Percentiles rank a stretch among this genome's conserved stretches.
These are phyloP conservation scores for Actinidia arguta DNA, from an alignment of 179 eudicot species.

Conservation along the genomic window DNA sequence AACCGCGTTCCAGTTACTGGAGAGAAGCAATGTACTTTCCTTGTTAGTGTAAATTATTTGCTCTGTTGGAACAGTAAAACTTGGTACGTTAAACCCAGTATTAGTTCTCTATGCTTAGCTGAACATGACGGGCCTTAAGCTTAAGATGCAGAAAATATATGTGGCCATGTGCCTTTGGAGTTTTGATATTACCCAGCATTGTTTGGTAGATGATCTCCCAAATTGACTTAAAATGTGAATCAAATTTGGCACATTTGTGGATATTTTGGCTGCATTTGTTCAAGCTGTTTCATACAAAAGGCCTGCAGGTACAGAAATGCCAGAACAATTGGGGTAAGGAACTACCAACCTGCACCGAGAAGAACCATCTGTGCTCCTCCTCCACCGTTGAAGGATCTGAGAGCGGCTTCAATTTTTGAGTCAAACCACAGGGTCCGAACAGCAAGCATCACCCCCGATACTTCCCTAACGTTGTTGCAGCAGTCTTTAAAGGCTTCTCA, in stretches of 20 bases:
- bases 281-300: neutral
- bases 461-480: conserved; percentile 63
- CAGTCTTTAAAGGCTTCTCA: conserved; percentile 68
- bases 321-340: neutral
- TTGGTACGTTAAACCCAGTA: neutral
- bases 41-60: neutral
- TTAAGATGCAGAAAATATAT: neutral
- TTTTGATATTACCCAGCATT: neutral
- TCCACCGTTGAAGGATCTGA: conserved; percentile 53
- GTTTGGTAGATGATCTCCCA: neutral
- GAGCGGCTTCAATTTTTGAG: conserved; percentile 70
- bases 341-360: conserved; percentile 85
- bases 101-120: neutral
- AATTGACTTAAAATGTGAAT: neutral
- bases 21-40: neutral
- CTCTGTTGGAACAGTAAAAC: neutral
- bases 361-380: conserved; percentile 74
- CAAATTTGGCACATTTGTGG: neutral
- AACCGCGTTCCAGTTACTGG: neutral
- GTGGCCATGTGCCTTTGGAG: conserved; percentile 1
- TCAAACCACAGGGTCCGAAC: conserved; percentile 96
- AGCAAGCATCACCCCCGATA: conserved; percentile 92
- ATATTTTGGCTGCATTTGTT: neutral
- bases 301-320: neutral
- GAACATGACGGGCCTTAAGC: neutral